Conservation (phyloP, 495 filamentous ascomycete genomes). For the Glarea lozoyensis region DNA sequence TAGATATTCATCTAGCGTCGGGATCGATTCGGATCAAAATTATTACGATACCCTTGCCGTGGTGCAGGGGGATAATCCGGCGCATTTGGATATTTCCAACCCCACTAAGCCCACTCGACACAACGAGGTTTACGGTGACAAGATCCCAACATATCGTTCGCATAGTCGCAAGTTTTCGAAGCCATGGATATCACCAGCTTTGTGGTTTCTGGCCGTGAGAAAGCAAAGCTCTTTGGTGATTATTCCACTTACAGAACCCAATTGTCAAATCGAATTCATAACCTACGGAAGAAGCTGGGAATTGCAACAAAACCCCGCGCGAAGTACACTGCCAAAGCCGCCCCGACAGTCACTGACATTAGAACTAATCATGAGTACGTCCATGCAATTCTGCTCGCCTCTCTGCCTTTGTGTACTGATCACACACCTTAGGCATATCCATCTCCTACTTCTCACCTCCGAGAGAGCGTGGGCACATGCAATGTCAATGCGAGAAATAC, state of each 20-base stretch:
- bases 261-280: constrained; percentile 72
- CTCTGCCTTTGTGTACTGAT: constrained; percentile 1
- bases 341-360: constrained; percentile 71
- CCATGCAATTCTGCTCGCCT: not conserved
- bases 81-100: no score
- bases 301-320: constrained; percentile 72
- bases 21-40: no score
- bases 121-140: no score
- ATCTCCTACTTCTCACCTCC: constrained; percentile 71
- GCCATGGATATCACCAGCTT: constrained; percentile 87
- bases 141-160: no score
- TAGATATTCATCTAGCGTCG: no score
- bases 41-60: no score
- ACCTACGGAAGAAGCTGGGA: constrained; percentile 73
- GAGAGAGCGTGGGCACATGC: constrained; percentile 96
- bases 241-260: constrained; percentile 78
- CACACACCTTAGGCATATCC: constrained; percentile 50
- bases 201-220: constrained; percentile 65
- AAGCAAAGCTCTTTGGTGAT: constrained; percentile 78
- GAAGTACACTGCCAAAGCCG: constrained; percentile 67
- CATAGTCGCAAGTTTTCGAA: not conserved
- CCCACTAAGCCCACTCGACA: no score
- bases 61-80: no score
- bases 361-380: constrained; percentile 66
- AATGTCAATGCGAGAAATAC: constrained; percentile 82